Evolutionary conservation across 75 land plant genomes (phyloP).

Genomic region (Cunninghamia lanceolata): DNA sequence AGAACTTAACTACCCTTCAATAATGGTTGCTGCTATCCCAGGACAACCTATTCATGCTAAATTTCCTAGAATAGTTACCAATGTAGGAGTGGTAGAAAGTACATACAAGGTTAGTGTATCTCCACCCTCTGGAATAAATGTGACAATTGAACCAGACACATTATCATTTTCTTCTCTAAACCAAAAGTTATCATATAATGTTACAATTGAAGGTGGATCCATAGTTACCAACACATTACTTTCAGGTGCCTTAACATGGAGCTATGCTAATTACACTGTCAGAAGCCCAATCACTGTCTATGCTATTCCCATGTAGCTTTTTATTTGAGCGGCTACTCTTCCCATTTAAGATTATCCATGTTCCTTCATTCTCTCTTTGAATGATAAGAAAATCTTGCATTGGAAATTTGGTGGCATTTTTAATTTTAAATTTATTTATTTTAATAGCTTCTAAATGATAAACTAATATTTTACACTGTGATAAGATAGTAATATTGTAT

Average conservation of each 20-base stretch:
- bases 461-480: too few relatives aligned
- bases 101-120: conserved; percentile 39
- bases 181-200: conserved; percentile 54
- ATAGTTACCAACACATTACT: background rate
- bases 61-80: conserved; percentile 62
- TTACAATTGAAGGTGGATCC: conserved; percentile 14
- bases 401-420: too few relatives aligned
- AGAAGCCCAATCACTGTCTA: conserved; percentile 53
- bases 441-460: too few relatives aligned
- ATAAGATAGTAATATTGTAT: too few relatives aligned
- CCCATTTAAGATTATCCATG: background rate
- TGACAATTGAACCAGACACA: conserved; percentile 42
- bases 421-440: too few relatives aligned
- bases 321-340: background rate
- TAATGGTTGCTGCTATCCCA: background rate
- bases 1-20: background rate
- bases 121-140: conserved; percentile 36
- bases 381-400: too few relatives aligned
- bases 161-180: conserved; percentile 38
- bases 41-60: background rate
- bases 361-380: too few relatives aligned
- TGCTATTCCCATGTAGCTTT: background rate
- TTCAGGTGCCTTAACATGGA: conserved; percentile 49
- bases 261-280: conserved; percentile 43
- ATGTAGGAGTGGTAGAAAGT: conserved; percentile 61